A percentile compares a stretch with the other conserved stretches of the same genome.
Conservation (phyloP, 768 basidiomycete species). For the Tulasnella sp. region DNA sequence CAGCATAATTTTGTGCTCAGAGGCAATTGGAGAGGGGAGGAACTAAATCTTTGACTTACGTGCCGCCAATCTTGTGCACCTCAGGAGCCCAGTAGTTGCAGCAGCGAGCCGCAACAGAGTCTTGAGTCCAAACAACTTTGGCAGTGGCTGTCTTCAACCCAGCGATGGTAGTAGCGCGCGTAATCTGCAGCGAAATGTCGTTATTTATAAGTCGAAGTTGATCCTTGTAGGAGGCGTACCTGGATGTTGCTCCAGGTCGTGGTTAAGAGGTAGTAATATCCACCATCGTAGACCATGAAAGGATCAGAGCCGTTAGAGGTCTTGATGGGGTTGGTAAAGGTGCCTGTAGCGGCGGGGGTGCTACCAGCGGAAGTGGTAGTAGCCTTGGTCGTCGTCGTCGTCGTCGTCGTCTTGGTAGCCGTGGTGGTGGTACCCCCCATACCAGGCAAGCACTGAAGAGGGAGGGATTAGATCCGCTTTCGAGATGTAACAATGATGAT, state of each 20-base stretch:
- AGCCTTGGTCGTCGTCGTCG: neutral
- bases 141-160: neutral
- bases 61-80: neutral
- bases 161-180: neutral
- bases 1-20: neutral
- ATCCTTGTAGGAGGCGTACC: neutral
- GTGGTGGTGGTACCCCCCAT: neutral
- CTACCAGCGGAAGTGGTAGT: neutral
- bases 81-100: neutral
- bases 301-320: conserved; percentile 22
- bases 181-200: neutral
- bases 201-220: too few species aligned
- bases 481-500: neutral
- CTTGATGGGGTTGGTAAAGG: conserved; percentile 28
- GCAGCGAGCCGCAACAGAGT: neutral
- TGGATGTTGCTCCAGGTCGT: neutral
- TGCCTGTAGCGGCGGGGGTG: neutral
- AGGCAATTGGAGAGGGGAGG: too few species aligned
- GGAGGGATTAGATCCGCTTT: neutral
- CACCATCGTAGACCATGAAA: conserved; percentile 21
- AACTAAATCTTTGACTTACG: neutral
- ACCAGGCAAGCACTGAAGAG: neutral
- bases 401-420: neutral
- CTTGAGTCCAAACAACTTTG: neutral
- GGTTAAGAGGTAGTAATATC: neutral